These are phyloP conservation scores for Trifolium repens DNA, from an alignment of 306 rosid species.

Conservation along the genomic window DNA sequence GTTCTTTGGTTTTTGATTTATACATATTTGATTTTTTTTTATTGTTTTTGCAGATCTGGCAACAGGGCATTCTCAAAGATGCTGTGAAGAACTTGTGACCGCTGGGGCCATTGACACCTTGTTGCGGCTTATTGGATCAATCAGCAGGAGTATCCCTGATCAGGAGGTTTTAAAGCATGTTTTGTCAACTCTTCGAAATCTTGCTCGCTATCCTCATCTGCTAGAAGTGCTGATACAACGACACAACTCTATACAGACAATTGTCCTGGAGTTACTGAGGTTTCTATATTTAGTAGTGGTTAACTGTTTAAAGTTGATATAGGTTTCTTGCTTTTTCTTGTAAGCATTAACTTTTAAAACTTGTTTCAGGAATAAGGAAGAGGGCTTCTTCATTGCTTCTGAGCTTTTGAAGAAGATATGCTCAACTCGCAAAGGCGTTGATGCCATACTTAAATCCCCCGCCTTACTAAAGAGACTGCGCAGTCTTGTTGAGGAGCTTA, in stretches of 20 bases:
- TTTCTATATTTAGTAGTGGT: slow-evolving; percentile 22
- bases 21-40: slow-evolving; percentile 5
- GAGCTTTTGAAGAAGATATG: slow-evolving; percentile 73
- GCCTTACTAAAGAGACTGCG: slow-evolving; percentile 71
- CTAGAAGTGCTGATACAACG: slow-evolving; percentile 63
- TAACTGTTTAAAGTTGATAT: slow-evolving; percentile 10
- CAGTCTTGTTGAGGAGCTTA: slow-evolving; percentile 72
- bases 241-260: slow-evolving; percentile 58
- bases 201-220: slow-evolving; percentile 78
- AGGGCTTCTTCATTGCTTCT: slow-evolving; percentile 73
- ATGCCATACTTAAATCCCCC: slow-evolving; percentile 61
- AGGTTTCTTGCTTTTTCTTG: neutral
- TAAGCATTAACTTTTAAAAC: slow-evolving; percentile 7
- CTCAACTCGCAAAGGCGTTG: slow-evolving; percentile 58
- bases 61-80: slow-evolving; percentile 80
- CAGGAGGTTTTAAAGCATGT: slow-evolving; percentile 75
- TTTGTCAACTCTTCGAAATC: slow-evolving; percentile 80
- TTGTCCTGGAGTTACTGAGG: slow-evolving; percentile 77
- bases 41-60: slow-evolving; percentile 68
- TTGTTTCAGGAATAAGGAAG: slow-evolving; percentile 85
- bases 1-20: neutral
- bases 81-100: slow-evolving; percentile 87
- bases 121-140: slow-evolving; percentile 71
- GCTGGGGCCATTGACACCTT: slow-evolving; percentile 80
- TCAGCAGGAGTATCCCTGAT: slow-evolving; percentile 92